Conservation (phyloP, 805 yeast species). For the Sugiyamaella marilandica region DNA sequence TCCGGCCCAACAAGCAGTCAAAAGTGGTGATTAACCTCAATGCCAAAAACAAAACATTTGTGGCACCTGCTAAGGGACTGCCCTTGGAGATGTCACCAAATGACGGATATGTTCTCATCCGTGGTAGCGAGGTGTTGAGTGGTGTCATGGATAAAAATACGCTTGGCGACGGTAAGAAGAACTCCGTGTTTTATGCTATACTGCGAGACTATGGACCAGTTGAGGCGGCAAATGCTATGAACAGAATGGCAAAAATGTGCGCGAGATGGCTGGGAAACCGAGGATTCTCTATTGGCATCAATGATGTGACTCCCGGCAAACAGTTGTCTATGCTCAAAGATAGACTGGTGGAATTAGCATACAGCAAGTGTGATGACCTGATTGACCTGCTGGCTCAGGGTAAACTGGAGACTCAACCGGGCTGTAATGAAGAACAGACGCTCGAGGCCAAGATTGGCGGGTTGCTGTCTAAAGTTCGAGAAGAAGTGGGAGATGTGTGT, state of each 20-base stretch:
- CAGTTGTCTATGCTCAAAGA: slow-evolving; percentile 76
- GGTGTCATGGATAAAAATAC: slow-evolving; percentile 98
- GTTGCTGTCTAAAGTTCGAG: slow-evolving; percentile 91
- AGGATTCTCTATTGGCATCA: slow-evolving; percentile 96
- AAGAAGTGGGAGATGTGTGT: slow-evolving; percentile 98
- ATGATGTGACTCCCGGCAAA: slow-evolving; percentile 91
- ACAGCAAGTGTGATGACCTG: slow-evolving; percentile 83
- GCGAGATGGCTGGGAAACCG: slow-evolving; percentile 92
- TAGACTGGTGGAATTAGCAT: slow-evolving; percentile 83
- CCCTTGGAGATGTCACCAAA: slow-evolving; percentile 96
- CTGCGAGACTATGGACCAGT: slow-evolving; percentile 94
- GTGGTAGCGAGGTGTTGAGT: slow-evolving; percentile 82
- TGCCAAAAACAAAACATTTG: slow-evolving; percentile 87
- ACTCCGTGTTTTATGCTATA: slow-evolving; percentile 92
- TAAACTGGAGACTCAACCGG: slow-evolving; percentile 94
- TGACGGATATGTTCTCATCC: slow-evolving; percentile 87
- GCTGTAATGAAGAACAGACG: slow-evolving; percentile 98
- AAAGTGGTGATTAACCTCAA: slow-evolving; percentile 86
- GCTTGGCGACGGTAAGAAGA: slow-evolving; percentile 96
- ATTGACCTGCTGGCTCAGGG: slow-evolving; percentile 76
- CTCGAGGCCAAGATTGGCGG: slow-evolving; percentile 98
- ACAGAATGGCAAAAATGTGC: slow-evolving; percentile 98
- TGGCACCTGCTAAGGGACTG: slow-evolving; percentile 63
- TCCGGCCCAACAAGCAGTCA: slow-evolving; percentile 70
- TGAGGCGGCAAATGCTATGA: slow-evolving; percentile 95